phyloP scores from a whole-genome alignment of 805 yeast species.

The Ogataea thermomethanolica region DNA sequence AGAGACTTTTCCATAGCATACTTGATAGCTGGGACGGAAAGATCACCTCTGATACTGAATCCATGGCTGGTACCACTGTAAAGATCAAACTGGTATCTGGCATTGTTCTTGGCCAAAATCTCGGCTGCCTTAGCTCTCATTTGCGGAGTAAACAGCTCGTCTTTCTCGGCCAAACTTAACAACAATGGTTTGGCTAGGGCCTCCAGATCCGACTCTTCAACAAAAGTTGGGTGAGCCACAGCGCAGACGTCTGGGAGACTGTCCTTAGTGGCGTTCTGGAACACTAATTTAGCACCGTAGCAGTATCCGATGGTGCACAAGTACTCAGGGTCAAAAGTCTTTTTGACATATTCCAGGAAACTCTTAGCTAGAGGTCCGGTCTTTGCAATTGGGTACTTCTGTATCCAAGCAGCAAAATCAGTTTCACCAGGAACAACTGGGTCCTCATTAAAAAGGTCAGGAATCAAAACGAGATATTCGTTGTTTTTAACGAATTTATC shows the following conservation, averaged over 20 bases:
- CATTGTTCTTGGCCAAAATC: slow-evolving; percentile 43
- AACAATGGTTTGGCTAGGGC: slow-evolving; percentile 57
- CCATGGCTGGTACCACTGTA: slow-evolving; percentile 73
- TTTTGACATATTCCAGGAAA: slow-evolving; percentile 44
- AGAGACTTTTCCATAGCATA: slow-evolving; percentile 70
- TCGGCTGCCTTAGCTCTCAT: slow-evolving; percentile 60
- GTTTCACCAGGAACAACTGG: slow-evolving; percentile 35
- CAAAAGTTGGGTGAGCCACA: slow-evolving; percentile 77
- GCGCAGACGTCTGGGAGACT: slow-evolving; percentile 54
- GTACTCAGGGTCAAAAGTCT: slow-evolving; percentile 43
- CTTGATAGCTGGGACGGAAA: slow-evolving; percentile 44
- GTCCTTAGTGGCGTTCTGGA: slow-evolving; percentile 46
- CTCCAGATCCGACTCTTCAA: slow-evolving; percentile 60
- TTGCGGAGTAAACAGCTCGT: slow-evolving; percentile 58
- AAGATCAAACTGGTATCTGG: slow-evolving; percentile 56
- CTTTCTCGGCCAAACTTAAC: slow-evolving; percentile 74
- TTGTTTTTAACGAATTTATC: slow-evolving; percentile 53
- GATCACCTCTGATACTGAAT: slow-evolving; percentile 75
- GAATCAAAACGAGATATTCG: slow-evolving; percentile 66
- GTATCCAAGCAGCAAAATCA: slow-evolving; percentile 43
- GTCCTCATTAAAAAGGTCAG: slow-evolving; percentile 68
- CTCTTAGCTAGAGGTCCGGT: slow-evolving; percentile 47
- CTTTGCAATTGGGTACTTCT: slow-evolving; percentile 34
- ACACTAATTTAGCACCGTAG: slow-evolving; percentile 72
- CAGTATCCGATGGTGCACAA: slow-evolving; percentile 73